phyloP scores from a whole-genome alignment of 2,329 filamentous ascomycete genomes.

The Laburnicola sp. region DNA sequence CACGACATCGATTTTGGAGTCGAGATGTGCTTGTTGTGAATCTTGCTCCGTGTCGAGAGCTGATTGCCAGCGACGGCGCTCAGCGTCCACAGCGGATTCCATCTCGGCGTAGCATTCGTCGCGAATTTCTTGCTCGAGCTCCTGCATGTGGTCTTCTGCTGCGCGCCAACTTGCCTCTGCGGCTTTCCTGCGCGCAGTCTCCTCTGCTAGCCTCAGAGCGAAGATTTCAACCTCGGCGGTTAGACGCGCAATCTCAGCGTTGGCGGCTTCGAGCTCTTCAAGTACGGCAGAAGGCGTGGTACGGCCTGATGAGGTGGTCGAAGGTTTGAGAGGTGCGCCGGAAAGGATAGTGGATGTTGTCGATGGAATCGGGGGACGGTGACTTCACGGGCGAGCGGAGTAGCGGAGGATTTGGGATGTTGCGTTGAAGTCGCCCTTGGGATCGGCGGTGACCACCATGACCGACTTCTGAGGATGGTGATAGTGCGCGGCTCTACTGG shows the following conservation, averaged over 20 bases:
- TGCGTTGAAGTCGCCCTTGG: slow-evolving; percentile 90
- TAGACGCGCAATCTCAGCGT: slow-evolving; percentile 79
- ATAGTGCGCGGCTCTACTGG: slow-evolving; percentile 50
- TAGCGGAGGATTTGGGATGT: slow-evolving; percentile 96
- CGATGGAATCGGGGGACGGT: slow-evolving; percentile 88
- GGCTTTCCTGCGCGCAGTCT: slow-evolving; percentile 69
- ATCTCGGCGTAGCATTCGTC: slow-evolving; percentile 90
- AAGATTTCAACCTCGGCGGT: slow-evolving; percentile 76
- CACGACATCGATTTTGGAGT: slow-evolving; percentile 80
- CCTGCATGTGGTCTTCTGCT: slow-evolving; percentile 65
- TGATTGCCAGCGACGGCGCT: slow-evolving; percentile 79
- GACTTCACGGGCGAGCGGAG: slow-evolving; percentile 85
- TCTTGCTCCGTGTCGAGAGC: slow-evolving; percentile 77
- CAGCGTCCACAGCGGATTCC: slow-evolving; percentile 73
- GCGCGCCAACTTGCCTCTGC: slow-evolving; percentile 73
- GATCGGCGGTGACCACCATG: slow-evolving; percentile 96
- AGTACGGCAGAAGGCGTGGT: slow-evolving; percentile 49
- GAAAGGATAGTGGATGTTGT: slow-evolving; percentile 70
- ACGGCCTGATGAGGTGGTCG: slow-evolving; percentile 48
- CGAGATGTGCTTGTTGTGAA: slow-evolving; percentile 79
- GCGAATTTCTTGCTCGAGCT: slow-evolving; percentile 81
- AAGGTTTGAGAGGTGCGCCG: slow-evolving; percentile 33
- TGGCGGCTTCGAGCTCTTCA: slow-evolving; percentile 79
- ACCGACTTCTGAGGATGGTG: slow-evolving; percentile 75
- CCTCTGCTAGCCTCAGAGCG: slow-evolving; percentile 68